Conservation (phyloP, 2,329 filamentous ascomycete genomes). For the Incumbomyces delicatus region DNA sequence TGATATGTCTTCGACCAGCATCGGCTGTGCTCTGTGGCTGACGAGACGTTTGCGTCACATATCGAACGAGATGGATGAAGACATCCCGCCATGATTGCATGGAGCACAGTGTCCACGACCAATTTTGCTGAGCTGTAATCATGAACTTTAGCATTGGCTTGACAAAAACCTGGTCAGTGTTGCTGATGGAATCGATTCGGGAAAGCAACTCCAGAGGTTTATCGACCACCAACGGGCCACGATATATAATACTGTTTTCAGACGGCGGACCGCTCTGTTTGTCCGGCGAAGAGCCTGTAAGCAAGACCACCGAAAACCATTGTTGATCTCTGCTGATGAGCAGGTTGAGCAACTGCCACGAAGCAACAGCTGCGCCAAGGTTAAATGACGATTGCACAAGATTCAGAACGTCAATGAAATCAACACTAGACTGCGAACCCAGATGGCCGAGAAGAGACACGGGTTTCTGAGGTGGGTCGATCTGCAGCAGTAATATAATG, state of each 20-base stretch:
- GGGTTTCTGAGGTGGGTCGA: slow-evolving; percentile 33
- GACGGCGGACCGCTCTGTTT: slow-evolving; percentile 52
- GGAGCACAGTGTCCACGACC: slow-evolving; percentile 85
- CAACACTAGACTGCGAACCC: slow-evolving; percentile 69
- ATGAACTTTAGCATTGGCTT: slow-evolving; percentile 78
- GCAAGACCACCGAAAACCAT: slow-evolving; percentile 87
- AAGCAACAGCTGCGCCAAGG: slow-evolving; percentile 36
- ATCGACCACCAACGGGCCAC: slow-evolving; percentile 58
- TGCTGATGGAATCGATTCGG: slow-evolving; percentile 40
- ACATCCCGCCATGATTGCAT: slow-evolving; percentile 65
- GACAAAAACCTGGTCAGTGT: slow-evolving; percentile 54
- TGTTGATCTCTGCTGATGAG: slow-evolving; percentile 85
- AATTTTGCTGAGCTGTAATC: slow-evolving; percentile 79
- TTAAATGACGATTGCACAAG: slow-evolving; percentile 45
- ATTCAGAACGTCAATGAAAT: slow-evolving; percentile 70
- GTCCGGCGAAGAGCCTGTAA: slow-evolving; percentile 77
- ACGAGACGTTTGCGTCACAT: slow-evolving; percentile 51
- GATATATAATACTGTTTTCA: slow-evolving; percentile 30
- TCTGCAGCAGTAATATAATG: background rate
- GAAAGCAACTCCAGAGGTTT: slow-evolving; percentile 62
- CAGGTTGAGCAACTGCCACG: slow-evolving; percentile 79
- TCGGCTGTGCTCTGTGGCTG: slow-evolving; percentile 36
- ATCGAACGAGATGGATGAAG: slow-evolving; percentile 60
- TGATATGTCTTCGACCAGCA: slow-evolving; percentile 58
- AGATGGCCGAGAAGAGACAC: slow-evolving; percentile 91